These are phyloP conservation scores for Kodamaea arcana DNA, from an alignment of 1,139 yeast species.

Conservation along the genomic window DNA sequence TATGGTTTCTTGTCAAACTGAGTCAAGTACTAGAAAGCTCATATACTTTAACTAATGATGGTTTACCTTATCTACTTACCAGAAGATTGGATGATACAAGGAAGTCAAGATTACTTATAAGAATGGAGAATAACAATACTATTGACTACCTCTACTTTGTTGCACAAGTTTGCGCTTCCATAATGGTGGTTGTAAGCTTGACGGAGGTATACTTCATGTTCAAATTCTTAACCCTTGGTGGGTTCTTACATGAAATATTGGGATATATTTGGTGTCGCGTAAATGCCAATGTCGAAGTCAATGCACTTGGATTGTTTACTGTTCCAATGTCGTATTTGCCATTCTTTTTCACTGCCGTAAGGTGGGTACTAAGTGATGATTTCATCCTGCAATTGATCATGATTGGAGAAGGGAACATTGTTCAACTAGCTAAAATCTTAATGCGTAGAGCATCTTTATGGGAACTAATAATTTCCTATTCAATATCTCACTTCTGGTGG, in stretches of 20 bases:
- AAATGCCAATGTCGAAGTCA: constrained; percentile 23
- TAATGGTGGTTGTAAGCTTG: constrained; percentile 16
- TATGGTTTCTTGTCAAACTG: constrained; percentile 18
- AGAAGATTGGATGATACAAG: constrained; percentile 16
- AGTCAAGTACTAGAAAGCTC: constrained; percentile 8
- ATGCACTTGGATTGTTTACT: constrained; percentile 24
- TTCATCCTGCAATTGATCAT: constrained; percentile 1
- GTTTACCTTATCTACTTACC: constrained; percentile 3
- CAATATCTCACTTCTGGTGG: constrained; percentile 36
- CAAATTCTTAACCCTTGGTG: constrained; percentile 17
- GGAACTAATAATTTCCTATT: background rate
- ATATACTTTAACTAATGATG: background rate
- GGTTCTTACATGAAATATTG: constrained; percentile 22
- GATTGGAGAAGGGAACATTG: background rate
- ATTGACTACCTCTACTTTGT: constrained; percentile 32
- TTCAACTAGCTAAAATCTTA: constrained; percentile 1
- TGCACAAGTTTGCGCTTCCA: constrained; percentile 21
- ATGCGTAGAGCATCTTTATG: background rate
- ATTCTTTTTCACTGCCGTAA: constrained; percentile 18
- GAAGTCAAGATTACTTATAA: constrained; percentile 11
- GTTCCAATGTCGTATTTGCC: constrained; percentile 27
- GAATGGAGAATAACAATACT: constrained; percentile 18
- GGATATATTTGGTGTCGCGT: constrained; percentile 29
- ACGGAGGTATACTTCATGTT: constrained; percentile 15
- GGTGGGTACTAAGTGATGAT: constrained; percentile 9